Conservation (phyloP, 495 filamentous ascomycete genomes). For the Hypoxylon fuscum region DNA sequence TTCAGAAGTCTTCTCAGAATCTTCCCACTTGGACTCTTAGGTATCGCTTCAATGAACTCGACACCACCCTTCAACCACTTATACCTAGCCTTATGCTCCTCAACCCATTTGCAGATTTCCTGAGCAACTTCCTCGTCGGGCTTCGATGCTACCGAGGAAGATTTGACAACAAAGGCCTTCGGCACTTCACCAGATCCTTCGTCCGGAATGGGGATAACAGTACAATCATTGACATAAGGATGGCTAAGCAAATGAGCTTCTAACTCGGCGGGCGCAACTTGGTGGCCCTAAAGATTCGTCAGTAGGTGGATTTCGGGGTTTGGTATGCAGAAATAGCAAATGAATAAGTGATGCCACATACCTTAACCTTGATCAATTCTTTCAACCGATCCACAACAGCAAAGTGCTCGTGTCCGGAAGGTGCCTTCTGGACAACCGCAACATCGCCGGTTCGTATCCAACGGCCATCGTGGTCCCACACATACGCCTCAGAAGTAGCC, state of each 20-base stretch:
- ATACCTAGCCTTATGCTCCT: slow-evolving; percentile 83
- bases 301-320: background rate
- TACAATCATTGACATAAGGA: slow-evolving; percentile 80
- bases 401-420: slow-evolving; percentile 37
- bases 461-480: slow-evolving; percentile 71
- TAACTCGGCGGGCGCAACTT: slow-evolving; percentile 92
- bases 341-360: too few species aligned
- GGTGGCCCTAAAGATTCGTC: slow-evolving; percentile 68
- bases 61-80: slow-evolving; percentile 92
- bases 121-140: slow-evolving; percentile 57
- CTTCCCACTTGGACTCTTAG: slow-evolving; percentile 94
- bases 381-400: too few species aligned
- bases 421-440: slow-evolving; percentile 70
- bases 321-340: background rate
- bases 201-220: slow-evolving; percentile 83
- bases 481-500: slow-evolving; percentile 81
- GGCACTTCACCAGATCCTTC: slow-evolving; percentile 81
- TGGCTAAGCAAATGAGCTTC: slow-evolving; percentile 89
- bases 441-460: slow-evolving; percentile 92
- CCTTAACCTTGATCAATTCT: too few species aligned
- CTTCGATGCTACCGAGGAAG: slow-evolving; percentile 66
- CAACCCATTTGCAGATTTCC: slow-evolving; percentile 78
- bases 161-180: slow-evolving; percentile 87
- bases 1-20: slow-evolving; percentile 83
- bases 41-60: slow-evolving; percentile 76